Percentiles rank a stretch among this genome's conserved stretches.
Evolutionary conservation across 192 early-diverging fungal genomes (phyloP).

Genomic region (Gigaspora rosea): DNA sequence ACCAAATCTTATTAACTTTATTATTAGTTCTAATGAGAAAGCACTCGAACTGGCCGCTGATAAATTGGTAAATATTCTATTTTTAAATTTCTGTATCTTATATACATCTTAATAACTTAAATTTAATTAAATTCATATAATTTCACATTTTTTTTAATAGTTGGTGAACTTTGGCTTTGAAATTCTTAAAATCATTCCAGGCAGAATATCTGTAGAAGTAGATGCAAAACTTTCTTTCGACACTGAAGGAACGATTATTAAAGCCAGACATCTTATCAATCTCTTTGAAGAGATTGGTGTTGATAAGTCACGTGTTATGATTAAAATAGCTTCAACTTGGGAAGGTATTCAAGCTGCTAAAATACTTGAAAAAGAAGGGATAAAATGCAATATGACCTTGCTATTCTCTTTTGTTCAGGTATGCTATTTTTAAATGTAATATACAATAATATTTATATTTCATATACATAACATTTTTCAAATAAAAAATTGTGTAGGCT

Average conservation of each 20-base stretch:
- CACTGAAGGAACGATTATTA: slow-evolving; percentile 66
- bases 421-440: background rate
- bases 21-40: slow-evolving; percentile 68
- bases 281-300: slow-evolving; percentile 94
- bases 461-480: no score
- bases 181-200: background rate
- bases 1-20: background rate
- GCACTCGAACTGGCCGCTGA: slow-evolving; percentile 86
- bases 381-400: slow-evolving; percentile 99
- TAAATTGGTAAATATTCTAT: slow-evolving; percentile 59
- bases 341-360: slow-evolving; percentile 98
- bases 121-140: slow-evolving; percentile 10
- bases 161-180: slow-evolving; percentile 90
- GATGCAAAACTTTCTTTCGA: background rate
- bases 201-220: background rate
- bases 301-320: slow-evolving; percentile 86
- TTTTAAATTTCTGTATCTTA: background rate
- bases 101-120: background rate
- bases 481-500: slow-evolving; percentile 54
- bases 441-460: background rate
- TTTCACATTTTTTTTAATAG: slow-evolving; percentile 27
- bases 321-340: slow-evolving; percentile 99
- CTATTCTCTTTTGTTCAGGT: slow-evolving; percentile 89
- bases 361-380: slow-evolving; percentile 84
- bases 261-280: slow-evolving; percentile 86